A percentile compares a stretch with the other conserved stretches of the same genome.
These are phyloP conservation scores for Pseudogymnoascus sp. DNA, from an alignment of 2,329 filamentous ascomycete genomes.

Conservation along the genomic window DNA sequence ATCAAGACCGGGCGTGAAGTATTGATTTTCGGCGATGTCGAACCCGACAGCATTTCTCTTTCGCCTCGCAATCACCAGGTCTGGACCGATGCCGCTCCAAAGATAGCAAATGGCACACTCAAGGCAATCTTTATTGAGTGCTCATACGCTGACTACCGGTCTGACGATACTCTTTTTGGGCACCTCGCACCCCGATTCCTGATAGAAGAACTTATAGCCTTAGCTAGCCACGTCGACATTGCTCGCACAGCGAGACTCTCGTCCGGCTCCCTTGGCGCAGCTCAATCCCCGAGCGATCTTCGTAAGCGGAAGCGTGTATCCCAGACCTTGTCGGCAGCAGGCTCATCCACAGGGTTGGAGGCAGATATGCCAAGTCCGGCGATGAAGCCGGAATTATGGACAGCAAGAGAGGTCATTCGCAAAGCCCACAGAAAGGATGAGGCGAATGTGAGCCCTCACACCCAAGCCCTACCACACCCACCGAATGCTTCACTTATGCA, in stretches of 20 bases:
- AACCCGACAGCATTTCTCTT: slow-evolving; percentile 79
- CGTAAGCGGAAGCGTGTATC: slow-evolving; percentile 56
- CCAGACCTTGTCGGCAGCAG: not conserved
- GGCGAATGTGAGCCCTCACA: slow-evolving; percentile 5
- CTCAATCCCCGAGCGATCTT: slow-evolving; percentile 2
- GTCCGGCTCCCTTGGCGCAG: not conserved
- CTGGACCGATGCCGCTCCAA: slow-evolving; percentile 84
- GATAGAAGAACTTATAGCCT: slow-evolving; percentile 65
- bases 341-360: slow-evolving; percentile 19
- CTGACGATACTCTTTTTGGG: slow-evolving; percentile 74
- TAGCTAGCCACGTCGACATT: slow-evolving; percentile 45
- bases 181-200: slow-evolving; percentile 82
- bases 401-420: slow-evolving; percentile 1
- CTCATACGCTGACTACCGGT: slow-evolving; percentile 77
- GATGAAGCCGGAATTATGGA: not conserved
- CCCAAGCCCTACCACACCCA: slow-evolving; percentile 9
- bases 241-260: not conserved
- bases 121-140: slow-evolving; percentile 91
- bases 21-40: slow-evolving; percentile 91
- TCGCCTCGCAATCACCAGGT: slow-evolving; percentile 74
- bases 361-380: slow-evolving; percentile 14
- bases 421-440: not conserved
- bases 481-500: slow-evolving; percentile 4
- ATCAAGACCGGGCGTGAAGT: slow-evolving; percentile 65
- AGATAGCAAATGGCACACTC: slow-evolving; percentile 66